Evolutionary conservation across 176 grass and related monocot genomes (phyloP).

Genomic region (Avena insularis): DNA sequence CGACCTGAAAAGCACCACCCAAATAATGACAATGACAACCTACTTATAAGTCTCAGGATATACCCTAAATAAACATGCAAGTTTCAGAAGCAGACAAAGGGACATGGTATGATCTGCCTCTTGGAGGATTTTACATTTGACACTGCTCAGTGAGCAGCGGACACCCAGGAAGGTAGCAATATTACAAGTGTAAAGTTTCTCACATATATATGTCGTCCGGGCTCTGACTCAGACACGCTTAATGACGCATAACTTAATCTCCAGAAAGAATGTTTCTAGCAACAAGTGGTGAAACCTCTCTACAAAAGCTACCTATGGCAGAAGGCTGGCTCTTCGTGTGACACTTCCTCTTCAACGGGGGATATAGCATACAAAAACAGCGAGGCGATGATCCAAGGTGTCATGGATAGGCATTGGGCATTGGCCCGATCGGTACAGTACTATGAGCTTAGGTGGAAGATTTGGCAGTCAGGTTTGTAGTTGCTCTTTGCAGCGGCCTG

Average conservation of each 20-base stretch:
- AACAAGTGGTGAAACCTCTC: conserved; percentile 50
- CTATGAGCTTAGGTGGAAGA: conserved; percentile 92
- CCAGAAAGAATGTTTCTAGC: conserved; percentile 52
- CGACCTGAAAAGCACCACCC: conserved; percentile 42
- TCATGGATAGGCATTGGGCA: conserved; percentile 26
- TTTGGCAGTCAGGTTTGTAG: conserved; percentile 85
- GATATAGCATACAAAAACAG: conserved; percentile 50
- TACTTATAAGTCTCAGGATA: background rate
- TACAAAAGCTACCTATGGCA: conserved; percentile 46
- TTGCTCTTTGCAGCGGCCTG: conserved; percentile 62
- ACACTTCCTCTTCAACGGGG: conserved; percentile 42
- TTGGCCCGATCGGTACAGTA: background rate
- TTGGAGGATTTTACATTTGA: conserved; percentile 29
- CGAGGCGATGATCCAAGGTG: conserved; percentile 16
- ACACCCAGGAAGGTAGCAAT: conserved; percentile 17
- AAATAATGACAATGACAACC: conserved; percentile 28
- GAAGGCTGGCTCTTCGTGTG: conserved; percentile 20
- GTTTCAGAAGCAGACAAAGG: background rate
- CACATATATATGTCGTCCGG: conserved; percentile 35
- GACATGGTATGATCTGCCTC: background rate
- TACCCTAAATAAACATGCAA: background rate
- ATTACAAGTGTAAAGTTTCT: conserved; percentile 47
- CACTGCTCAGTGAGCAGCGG: background rate
- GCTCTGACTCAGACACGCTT: background rate
- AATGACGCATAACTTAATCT: conserved; percentile 41